Base-by-base conservation (phyloP, 2,329 filamentous ascomycete genomes). In the Colletotrichum sp. region DNA sequence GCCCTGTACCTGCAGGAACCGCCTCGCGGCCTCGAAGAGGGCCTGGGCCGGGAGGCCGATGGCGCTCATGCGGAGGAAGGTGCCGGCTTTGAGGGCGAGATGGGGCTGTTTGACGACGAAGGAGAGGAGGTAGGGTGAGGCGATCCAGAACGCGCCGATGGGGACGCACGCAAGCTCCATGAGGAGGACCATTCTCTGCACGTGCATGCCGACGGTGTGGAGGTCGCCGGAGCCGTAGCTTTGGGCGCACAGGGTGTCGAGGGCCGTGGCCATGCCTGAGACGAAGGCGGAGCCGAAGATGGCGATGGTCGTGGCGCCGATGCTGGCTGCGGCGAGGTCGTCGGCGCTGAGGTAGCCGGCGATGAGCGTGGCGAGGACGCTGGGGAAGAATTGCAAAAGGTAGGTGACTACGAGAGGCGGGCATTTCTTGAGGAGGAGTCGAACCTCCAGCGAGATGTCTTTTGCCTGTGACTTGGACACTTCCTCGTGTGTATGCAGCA, bases 1-100 rank as follows among this genome's bases (percentile, higher is more conserved):
- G 2, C 90, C 89, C 77, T 91, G 89, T 0, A 89, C 88, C 79
- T 91, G 89, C 6, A 90, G 83, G 77, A 90, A 91, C 0, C 89
- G 84, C 79, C 91, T 91, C 2, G 87, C 83, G 0, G 88, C 88
- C 76, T 91, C 90, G 34, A 91, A 91, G 5, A 85, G 85, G 2
- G 87, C 88, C 71, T 90, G 91, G 2, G 88, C 89, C 0, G 89
- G 89, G 2, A 89, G 82, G 0, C 89, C 88, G 8, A 89, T 80
- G 3, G 90, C 82, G 55, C 88, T 86, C 32, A 88, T 84, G 5
- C 85, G 83, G 36, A 91, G 79, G 72, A 90, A 91, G 2, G 81
- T 82, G 15, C 89, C 88, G 0, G 89, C 89, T 77, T 87, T 86
- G 36, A 85, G 79, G 3, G 88, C 88, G 5, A 91, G 79, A n/a